Base-by-base conservation (phyloP, 2,329 filamentous ascomycete species). In the Alternaria alternata region DNA sequence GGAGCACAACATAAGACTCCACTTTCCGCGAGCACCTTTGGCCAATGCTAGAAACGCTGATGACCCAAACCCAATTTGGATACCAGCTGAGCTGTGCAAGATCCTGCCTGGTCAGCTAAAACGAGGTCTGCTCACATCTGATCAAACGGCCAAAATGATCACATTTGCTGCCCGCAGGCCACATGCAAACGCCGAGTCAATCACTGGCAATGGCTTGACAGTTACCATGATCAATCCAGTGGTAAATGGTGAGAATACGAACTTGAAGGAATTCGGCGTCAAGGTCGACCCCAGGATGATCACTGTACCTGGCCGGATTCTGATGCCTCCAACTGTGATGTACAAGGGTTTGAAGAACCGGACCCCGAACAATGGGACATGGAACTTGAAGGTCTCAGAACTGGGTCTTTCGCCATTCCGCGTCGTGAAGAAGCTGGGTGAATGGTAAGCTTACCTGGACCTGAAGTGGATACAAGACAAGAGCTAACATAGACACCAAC, bases 291-390 rank as follows among this genome's bases (percentile, higher is more conserved):
- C 85, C 12, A 77, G 81, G 1, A 83, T 97, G 34, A 81, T 96
- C 34, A 91, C 90, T 0, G 91, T 97, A 0, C 82, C 83, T 1
- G 94, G 87, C 1, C 88, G 93, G 6, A 85, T 94, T 41, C 83
- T 96, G 0, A 42, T 69, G 0, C 71, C 86, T 0, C 93, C 93
- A 0, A 69, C 65, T 0, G 79, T 96, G 28, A 74, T 79, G 2
- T 97, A 96, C 70, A 62, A 73, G 20, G 63, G 42, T 16, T 64
- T 54, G 16, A 73, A 64, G 7, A 57, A 66, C 51, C 59, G 84
- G 6, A 72, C 51, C 1, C 79, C 85, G 0, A 63, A 56, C 1
- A 78, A 80, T n/a, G 91, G 89, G 0, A 83, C 84, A 1, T 95
- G 91, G 92, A 93, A 93, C 68, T 86, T 94, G 81, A 68, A 73